Evolutionary conservation across 2,329 filamentous ascomycete species (phyloP), one percentile per base, ranked within the genome.

Genomic region (Fusarium sp.): DNA sequence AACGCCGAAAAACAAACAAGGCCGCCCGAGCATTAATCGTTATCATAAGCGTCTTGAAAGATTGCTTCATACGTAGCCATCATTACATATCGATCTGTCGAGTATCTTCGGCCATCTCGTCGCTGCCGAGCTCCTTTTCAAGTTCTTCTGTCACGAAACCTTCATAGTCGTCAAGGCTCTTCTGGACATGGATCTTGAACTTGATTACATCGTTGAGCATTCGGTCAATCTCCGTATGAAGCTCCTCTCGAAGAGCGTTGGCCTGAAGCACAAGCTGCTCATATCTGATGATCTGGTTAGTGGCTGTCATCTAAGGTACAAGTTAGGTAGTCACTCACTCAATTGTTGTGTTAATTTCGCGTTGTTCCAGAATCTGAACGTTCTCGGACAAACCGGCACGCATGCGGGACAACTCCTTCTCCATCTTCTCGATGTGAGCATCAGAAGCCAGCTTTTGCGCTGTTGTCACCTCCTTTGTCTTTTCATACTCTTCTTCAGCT

Each of bases 171-270:
- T 98, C 95, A 57, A 99, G 84, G 63, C 90, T 91, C 82, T 94
- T 94, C 80, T 99, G 96, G 54, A 99, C 86, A 77, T 98, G 94
- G 70, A 99, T 93, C 83, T 99, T 99, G 88, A 99, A 98, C 77
- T 97, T 94, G 83, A 98, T 97, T 67, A 98, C 92, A 78, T 98
- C 94, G 82, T 98, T 97, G 65, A 99, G 84, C 88, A 98, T 97
- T 75, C 91, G 91, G 82, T 98, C 96, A 75, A 98, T 93, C 79
- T 98, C 94, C 0, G 94, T 97, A 80, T 99, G 96, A n/a, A 99
- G 86, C 79, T 98, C 94, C 80, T 99, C 96, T n/a, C 96, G 90
- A 25, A 98, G 86, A 1, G 93, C 84, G 70, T 93, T 93, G 49
- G 93, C 93, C 32, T 90, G 89, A 58, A 97, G 88, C n/a, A 92